phyloP scores from a whole-genome alignment of 306 rosid species.

The Cucurbita argyrosperma region DNA sequence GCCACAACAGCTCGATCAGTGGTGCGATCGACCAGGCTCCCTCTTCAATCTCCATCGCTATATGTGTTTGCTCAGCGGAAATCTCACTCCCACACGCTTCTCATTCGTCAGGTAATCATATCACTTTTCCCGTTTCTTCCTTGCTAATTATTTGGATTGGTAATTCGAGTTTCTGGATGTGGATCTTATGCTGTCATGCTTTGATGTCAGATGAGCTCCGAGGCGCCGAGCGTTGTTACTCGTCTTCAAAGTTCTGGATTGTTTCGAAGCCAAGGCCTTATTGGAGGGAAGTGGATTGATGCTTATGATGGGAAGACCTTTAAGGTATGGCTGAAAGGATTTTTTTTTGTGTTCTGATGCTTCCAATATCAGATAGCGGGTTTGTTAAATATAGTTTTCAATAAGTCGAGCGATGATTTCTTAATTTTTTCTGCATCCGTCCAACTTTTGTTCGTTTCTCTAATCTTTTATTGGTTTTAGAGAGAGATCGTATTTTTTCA shows the following conservation, averaged over 20 bases:
- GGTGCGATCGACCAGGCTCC: neutral
- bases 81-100: constrained; percentile 5
- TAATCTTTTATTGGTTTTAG: neutral
- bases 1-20: neutral
- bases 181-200: neutral
- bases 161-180: neutral
- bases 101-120: neutral
- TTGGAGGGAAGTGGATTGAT: constrained; percentile 85
- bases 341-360: neutral
- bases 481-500: neutral
- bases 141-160: neutral
- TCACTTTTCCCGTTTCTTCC: neutral
- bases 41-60: neutral
- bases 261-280: constrained; percentile 75
- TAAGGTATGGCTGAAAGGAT: constrained; percentile 29
- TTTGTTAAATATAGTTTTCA: neutral
- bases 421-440: neutral
- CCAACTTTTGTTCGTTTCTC: neutral
- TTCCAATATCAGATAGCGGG: too few species aligned
- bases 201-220: constrained; percentile 50
- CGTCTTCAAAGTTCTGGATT: constrained; percentile 57
- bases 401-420: neutral
- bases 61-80: neutral
- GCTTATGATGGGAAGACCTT: constrained; percentile 76
- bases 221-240: constrained; percentile 34